Evolutionary conservation across 2,329 filamentous ascomycete species (phyloP), one percentile per base, ranked within the genome.

Genomic region (Fusarium euwallaceae): DNA sequence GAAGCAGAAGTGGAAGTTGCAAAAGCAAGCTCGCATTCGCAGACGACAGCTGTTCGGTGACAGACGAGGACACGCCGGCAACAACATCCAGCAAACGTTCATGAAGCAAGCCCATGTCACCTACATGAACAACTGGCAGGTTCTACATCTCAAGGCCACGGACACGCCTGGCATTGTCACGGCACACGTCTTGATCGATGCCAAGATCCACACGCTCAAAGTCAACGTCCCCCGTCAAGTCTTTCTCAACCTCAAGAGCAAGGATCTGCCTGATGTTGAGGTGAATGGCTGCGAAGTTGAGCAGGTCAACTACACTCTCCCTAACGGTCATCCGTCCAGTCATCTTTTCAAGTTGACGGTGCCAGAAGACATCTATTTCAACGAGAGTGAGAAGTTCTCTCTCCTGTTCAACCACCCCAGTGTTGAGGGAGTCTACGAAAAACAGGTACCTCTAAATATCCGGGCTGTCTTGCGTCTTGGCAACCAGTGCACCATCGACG

Each of bases 1-100:
- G 81, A 99, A 99, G 84, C 91, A 95, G 85, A 99, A 99, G 83
- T 99, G 97, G 97, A 98, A 96, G 85, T 93, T 98, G 41, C 97
- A 99, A 81, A 97, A 95, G 80, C 93, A 97, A 81, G 95, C 96
- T 37, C 91, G 97, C 24, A 88, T 92, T 70, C 92, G 96, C 51
- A 90, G 97, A 73, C 91, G 96, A 59, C 97, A 99, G 81, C 87
- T 99, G 1, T 99, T 99, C 78, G 97, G 97, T 69, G 96, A 99
- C 78, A 92, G 93, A 67, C 90, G 92, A 69, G 86, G 87, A 12
- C 76, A 80, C 45, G 74, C 78, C 9, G 81, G 76, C 43, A 89
- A 83, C 80, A 90, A 91, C 71, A 89, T 93, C 75, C 90, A 92
- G 77, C 88, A 90, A 70, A 90, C 89, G 0, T 98, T 99, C 88